Evolutionary conservation across 176 grass and related monocot genomes (phyloP), one percentile per base, ranked within the genome.

Genomic region (Phragmites australis): DNA sequence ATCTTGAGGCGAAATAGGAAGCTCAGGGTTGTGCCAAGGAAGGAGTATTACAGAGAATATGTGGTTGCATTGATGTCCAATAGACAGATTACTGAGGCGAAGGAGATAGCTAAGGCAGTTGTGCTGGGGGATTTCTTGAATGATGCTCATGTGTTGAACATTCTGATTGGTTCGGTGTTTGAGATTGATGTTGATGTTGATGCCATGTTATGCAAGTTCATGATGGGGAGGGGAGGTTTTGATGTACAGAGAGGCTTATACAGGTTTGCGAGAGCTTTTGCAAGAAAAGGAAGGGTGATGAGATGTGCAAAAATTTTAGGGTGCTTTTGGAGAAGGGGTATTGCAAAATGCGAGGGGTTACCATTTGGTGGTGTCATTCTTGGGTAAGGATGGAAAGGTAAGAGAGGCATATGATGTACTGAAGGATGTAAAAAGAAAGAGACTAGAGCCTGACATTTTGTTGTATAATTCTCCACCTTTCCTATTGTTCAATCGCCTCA

Each of bases 1-100:
- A 89, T 97, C 48, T 71, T 97, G 81, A 97, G 94, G 73, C 92
- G 93, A 51, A 97, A 97, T 74, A 92, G 92, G 68, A 97, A 97
- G 84, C 85, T 91, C 0, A 87, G 92, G 12, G 90, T 94, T 5
- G 92, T 92, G 0, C 95, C 95, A 0, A 89, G 95, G 47, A 85
- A 84, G 66, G 86, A 44, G 18, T 92, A 98, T 31, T 94, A 94
- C 23, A 86, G 60, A 43, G 90, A 94, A 49, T 77, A 89, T 72
- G 68, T 98, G 16, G 81, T 90, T 67, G 52, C 56, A 2, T 68
- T 90, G 66, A 57, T 98, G 57, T 88, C 92, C 19, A 68, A 82
- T 16, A 72, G 74, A 22, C 83, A 77, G 59, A 30, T 98, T 70
- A 63, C n/a, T 13, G 88, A 98, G 41, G 95, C 90, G 0, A 97